Conservation (phyloP, 768 basidiomycete genomes). For the Gloeophyllum trabeum region DNA sequence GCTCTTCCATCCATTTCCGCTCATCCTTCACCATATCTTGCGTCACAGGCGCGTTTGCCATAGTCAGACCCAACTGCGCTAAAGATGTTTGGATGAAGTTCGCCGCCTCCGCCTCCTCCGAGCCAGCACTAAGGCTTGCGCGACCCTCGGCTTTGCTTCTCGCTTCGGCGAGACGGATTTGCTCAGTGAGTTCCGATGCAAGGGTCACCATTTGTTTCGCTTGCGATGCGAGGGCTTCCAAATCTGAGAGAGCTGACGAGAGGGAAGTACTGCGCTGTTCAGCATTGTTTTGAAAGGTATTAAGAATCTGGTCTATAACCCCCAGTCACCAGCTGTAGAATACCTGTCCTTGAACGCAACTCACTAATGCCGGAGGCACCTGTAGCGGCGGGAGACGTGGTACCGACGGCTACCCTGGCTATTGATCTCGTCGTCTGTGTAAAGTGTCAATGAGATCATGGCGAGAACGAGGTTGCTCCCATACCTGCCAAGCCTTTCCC, state of each 20-base stretch:
- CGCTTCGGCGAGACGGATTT: conserved; percentile 40
- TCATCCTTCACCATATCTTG: conserved; percentile 84
- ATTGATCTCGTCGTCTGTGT: too few species aligned
- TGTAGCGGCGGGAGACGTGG: not conserved
- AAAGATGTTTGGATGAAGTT: conserved; percentile 84
- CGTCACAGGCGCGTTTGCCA: conserved; percentile 73
- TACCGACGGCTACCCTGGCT: too few species aligned
- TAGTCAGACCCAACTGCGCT: conserved; percentile 78
- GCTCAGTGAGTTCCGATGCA: conserved; percentile 80
- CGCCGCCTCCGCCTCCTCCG: conserved; percentile 67
- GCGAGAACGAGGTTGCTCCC: too few species aligned
- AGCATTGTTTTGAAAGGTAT: conserved; percentile 57
- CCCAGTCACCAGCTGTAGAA: not conserved
- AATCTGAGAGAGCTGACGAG: conserved; percentile 69
- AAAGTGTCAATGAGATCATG: too few species aligned
- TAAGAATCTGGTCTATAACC: conserved; percentile 67
- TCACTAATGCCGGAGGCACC: not conserved
- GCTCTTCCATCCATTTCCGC: conserved; percentile 61
- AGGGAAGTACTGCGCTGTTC: conserved; percentile 55
- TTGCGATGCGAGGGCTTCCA: conserved; percentile 85
- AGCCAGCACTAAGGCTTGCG: conserved; percentile 19
- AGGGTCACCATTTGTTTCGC: conserved; percentile 89
- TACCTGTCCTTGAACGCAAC: not conserved
- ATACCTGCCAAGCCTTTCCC: conserved; percentile 67
- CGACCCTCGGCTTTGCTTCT: conserved; percentile 11